Conservation (phyloP, 345 rosid genomes). For the Excoecaria agallocha region DNA sequence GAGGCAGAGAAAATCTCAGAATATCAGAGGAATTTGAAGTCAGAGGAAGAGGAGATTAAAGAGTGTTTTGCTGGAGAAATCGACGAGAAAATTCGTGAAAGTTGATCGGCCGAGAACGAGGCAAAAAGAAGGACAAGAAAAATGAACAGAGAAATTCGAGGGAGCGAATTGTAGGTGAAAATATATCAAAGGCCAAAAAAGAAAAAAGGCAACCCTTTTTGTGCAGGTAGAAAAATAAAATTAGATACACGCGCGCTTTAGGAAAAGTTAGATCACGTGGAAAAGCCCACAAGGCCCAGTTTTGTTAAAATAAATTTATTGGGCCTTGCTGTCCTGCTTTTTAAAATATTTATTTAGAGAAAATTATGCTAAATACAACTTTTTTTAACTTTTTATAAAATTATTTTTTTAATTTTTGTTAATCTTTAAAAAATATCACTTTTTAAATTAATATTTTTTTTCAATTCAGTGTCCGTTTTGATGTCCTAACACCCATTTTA, state of each 20-base stretch:
- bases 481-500: no score
- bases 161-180: constrained; percentile 23
- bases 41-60: constrained; percentile 6
- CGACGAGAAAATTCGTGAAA: constrained; percentile 44
- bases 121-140: background rate
- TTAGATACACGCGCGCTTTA: background rate
- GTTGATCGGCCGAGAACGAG: constrained; percentile 39
- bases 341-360: no score
- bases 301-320: background rate
- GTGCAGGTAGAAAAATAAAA: background rate
- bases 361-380: no score
- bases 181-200: no score
- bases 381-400: no score
- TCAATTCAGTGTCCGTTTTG: no score
- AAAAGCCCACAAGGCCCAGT: background rate
- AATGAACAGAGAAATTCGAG: constrained; percentile 15
- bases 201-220: constrained; percentile 15
- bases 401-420: no score
- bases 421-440: no score
- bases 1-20: constrained; percentile 25
- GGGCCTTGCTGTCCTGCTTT: background rate
- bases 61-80: constrained; percentile 36
- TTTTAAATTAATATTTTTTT: no score
- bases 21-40: constrained; percentile 28
- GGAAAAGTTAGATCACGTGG: background rate